Conservation (phyloP, 139 green algal species). For the Chlorella sp. region DNA sequence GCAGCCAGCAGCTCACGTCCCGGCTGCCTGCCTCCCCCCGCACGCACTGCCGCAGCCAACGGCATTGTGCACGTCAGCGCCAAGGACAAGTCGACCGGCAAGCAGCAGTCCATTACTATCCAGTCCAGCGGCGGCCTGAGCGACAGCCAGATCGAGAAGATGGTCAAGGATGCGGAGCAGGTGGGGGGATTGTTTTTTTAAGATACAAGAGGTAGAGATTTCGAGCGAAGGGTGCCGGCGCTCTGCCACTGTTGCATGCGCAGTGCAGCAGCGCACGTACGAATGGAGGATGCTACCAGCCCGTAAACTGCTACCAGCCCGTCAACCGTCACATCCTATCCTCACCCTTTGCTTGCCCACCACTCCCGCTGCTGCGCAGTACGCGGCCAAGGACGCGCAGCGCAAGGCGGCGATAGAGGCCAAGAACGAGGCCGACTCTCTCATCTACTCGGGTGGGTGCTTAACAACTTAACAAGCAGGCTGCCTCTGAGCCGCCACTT, state of each 20-base stretch:
- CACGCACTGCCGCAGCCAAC: too few relatives aligned
- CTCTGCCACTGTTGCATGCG: too few relatives aligned
- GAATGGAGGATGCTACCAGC: too few relatives aligned
- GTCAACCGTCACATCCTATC: background rate
- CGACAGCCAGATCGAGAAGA: conserved; percentile 90
- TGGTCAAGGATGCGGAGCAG: too few relatives aligned
- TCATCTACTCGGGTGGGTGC: conserved; percentile 79
- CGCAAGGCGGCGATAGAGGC: conserved; percentile 96
- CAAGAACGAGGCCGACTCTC: conserved; percentile 92
- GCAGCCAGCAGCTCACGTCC: too few relatives aligned
- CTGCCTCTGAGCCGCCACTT: too few relatives aligned
- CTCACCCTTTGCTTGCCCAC: background rate
- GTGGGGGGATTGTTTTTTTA: too few relatives aligned
- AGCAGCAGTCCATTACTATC: conserved; percentile 98
- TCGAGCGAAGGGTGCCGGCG: too few relatives aligned
- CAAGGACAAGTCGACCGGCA: conserved; percentile 94
- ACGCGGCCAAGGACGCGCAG: conserved; percentile 44
- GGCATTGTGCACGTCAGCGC: conserved; percentile 95
- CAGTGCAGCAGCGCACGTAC: too few relatives aligned
- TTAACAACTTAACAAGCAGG: background rate
- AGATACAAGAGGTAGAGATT: too few relatives aligned
- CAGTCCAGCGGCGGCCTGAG: conserved; percentile 86
- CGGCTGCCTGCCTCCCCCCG: too few relatives aligned
- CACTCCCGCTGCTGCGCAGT: background rate
- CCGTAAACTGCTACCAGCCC: too few relatives aligned